These are phyloP conservation scores for Eutrema japonicum DNA, from an alignment of 345 rosid genomes.

Conservation along the genomic window DNA sequence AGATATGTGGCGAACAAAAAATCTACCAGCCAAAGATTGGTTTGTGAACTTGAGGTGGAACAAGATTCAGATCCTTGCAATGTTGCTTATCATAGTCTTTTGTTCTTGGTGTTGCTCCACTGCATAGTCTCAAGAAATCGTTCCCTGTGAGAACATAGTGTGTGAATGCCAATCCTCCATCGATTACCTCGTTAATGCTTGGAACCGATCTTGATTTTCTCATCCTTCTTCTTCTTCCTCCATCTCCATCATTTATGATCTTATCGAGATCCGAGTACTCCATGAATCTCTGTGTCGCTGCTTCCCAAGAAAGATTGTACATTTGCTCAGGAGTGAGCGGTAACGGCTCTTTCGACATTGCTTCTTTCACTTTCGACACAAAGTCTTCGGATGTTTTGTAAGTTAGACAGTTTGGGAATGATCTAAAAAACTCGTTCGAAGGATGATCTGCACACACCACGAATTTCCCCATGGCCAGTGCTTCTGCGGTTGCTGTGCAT, in stretches of 20 bases:
- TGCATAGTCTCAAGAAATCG: constrained; percentile 78
- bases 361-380: constrained; percentile 81
- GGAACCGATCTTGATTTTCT: constrained; percentile 65
- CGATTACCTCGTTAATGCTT: constrained; percentile 62
- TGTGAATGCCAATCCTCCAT: constrained; percentile 88
- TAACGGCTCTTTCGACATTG: constrained; percentile 78
- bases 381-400: constrained; percentile 89
- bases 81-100: constrained; percentile 84
- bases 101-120: constrained; percentile 86
- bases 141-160: constrained; percentile 88
- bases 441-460: constrained; percentile 98
- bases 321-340: constrained; percentile 85
- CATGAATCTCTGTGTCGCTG: constrained; percentile 90
- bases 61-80: constrained; percentile 78
- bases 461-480: constrained; percentile 97
- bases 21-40: constrained; percentile 47
- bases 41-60: constrained; percentile 82
- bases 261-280: constrained; percentile 80
- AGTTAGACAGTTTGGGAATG: constrained; percentile 92
- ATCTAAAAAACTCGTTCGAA: constrained; percentile 93
- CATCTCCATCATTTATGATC: constrained; percentile 48
- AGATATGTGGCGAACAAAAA: not conserved
- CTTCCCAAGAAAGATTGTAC: constrained; percentile 93
- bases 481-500: constrained; percentile 99
- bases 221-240: constrained; percentile 38